Base-by-base conservation (phyloP, 2,329 filamentous ascomycete species). In the Cercospora janseana region DNA sequence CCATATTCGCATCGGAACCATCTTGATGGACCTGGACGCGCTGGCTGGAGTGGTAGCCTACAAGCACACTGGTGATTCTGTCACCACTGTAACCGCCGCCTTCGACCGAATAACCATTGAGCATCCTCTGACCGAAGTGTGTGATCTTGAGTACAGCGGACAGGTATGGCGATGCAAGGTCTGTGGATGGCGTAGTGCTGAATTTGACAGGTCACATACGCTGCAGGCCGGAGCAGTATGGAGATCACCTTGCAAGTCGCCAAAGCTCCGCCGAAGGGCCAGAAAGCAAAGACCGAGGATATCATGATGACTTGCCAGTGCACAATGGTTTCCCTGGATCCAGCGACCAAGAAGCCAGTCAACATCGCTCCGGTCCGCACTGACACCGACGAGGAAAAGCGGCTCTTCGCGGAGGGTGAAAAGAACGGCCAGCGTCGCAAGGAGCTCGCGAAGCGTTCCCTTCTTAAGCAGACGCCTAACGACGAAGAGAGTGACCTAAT, bases 11-110 rank as follows among this genome's bases (percentile, higher is more conserved):
- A 75, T 90, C 6, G 87, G 87, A 0, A 83, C 86, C 0, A 72
- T 91, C 12, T 81, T 91, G 54, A 90, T 90, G 85, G 87, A 91
- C 56, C 76, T 91, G 2, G 87, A 91, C 68, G 87, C 87, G 0
- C 70, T 91, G 6, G 86, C 86, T 1, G 87, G 87, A 7, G 80
- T 90, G 38, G 80, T 91, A 49, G 86, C 87, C 13, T 85, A 89
- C 68, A 87, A 85, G 55, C 83, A 86, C 60, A 84, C 82, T 0
- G 83, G 83, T 13, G 82, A 85, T 45, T 70, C 72, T 34, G 80
- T 83, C 1, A 80, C 78, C 1, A 84, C 80, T 1, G 81, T 85
- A 26, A 85, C 81, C 3, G 81, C 81, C 12, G 80, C 80, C 15
- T 81, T 80, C 49, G 81, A 85, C 61, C 70, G 81, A 42, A 85